Base-by-base conservation (phyloP, 2,329 filamentous ascomycete species). In the Lecanoromycetidae sp. region DNA sequence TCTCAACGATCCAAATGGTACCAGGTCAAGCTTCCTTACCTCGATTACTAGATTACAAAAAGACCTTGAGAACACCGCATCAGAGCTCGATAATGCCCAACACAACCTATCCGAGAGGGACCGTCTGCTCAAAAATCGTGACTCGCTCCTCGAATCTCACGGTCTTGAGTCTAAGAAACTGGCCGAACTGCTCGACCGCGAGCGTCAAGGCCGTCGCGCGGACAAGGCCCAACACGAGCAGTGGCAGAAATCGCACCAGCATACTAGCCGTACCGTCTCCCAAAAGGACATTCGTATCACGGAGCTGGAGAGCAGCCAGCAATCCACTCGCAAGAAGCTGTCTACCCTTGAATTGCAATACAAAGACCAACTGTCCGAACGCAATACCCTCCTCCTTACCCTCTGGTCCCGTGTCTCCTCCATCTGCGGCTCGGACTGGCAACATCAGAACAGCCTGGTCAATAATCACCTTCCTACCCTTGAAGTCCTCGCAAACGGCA, bases 351-450 rank as follows among this genome's bases (percentile, higher is more conserved):
- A 98, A 64, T 74, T 80, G 54, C 78, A 81, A 49, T 84, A 86
- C 64, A 84, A 83, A 56, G 88, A 95, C 44, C 87, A 96, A 65
- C 74, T 96, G 32, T 76, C 75, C 35, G 91, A 96, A 66, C 81
- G 91, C 46, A 95, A 96, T 66, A 83, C 85, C 51, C 71, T 98
- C 44, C 74, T 96, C 15, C 76, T 95, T 19, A 75, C 79, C n/a
- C 70, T 96, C 4, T 98, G 91, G 91, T 90, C 90, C 53, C 77
- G 84, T 37, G 74, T 98, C 7, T 88, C 86, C 3, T 74, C 78
- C 0, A 74, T 96, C 35, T 96, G 91, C 58, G 91, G 91, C 9
- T 76, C 79, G 0, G 91, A 96, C 60, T 98, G 91, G 90, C 79
- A 84, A 4, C 84, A 94, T 62, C 80, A 82, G 58, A 88, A 96